A percentile compares a stretch with the other conserved stretches of the same genome.
Evolutionary conservation across 352 stramenopile species (phyloP).

Genomic region (Pythium rishiriense): DNA sequence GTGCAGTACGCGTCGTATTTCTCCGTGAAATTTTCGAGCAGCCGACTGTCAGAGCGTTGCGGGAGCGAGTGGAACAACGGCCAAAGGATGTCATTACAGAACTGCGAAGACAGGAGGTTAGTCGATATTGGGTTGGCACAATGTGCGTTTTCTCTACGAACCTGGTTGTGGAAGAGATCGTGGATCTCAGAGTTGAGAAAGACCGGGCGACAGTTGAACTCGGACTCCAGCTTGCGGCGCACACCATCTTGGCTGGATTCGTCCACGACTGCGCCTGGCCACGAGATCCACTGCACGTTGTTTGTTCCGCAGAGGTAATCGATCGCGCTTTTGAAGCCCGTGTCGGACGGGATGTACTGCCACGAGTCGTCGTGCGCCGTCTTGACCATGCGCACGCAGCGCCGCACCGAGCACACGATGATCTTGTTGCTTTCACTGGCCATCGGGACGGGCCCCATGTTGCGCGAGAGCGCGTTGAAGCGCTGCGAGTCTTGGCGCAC

Average conservation of each 20-base stretch:
- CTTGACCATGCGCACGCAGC: slow-evolving; percentile 78
- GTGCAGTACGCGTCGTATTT: slow-evolving; percentile 88
- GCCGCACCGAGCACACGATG: slow-evolving; percentile 66
- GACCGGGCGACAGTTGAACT: slow-evolving; percentile 85
- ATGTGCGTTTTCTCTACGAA: slow-evolving; percentile 13
- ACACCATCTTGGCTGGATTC: slow-evolving; percentile 79
- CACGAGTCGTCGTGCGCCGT: slow-evolving; percentile 69
- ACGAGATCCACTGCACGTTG: slow-evolving; percentile 90
- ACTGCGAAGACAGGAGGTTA: slow-evolving; percentile 45
- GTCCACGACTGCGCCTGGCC: slow-evolving; percentile 79
- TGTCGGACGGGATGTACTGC: slow-evolving; percentile 67
- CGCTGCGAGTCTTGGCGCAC: slow-evolving; percentile 79
- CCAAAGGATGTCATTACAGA: slow-evolving; percentile 91
- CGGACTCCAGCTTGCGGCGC: slow-evolving; percentile 68
- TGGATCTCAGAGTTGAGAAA: slow-evolving; percentile 79
- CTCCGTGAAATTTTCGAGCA: slow-evolving; percentile 83
- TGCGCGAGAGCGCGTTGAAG: slow-evolving; percentile 59
- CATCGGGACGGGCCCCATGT: slow-evolving; percentile 70
- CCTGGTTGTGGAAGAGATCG: slow-evolving; percentile 85
- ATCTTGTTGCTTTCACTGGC: slow-evolving; percentile 80
- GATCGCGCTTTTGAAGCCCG: slow-evolving; percentile 73
- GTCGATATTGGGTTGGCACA: no score
- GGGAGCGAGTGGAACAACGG: slow-evolving; percentile 90
- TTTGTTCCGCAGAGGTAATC: slow-evolving; percentile 75
- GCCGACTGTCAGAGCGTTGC: slow-evolving; percentile 63